A percentile compares a stretch with the other conserved stretches of the same genome.
Evolutionary conservation across 192 early-diverging fungal genomes (phyloP).

Genomic region (Anaeromyces robustus): DNA sequence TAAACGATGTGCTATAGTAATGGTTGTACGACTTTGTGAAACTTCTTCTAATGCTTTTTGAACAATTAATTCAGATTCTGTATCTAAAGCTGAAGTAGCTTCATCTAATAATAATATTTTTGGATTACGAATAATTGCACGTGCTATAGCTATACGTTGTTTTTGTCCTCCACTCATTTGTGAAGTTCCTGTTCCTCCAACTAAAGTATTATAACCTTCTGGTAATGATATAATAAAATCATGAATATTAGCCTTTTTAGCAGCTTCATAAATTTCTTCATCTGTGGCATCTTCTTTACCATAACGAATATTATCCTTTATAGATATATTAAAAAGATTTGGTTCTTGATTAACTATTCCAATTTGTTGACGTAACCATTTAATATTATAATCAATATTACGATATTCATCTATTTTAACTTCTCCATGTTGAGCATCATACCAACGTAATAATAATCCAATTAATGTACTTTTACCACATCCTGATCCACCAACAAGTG

Average conservation of each 20-base stretch:
- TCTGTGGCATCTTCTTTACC: constrained; percentile 36
- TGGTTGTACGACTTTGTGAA: too few species aligned
- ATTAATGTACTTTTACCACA: constrained; percentile 80
- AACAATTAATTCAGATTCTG: constrained; percentile 27
- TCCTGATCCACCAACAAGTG: constrained; percentile 77
- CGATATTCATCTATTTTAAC: constrained; percentile 60
- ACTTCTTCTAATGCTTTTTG: too few species aligned
- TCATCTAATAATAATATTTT: constrained; percentile 9
- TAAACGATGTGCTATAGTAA: too few species aligned
- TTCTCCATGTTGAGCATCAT: constrained; percentile 34
- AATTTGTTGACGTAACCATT: constrained; percentile 69
- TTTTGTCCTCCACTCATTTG: constrained; percentile 54
- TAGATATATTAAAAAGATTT: constrained; percentile 62
- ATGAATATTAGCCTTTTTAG: constrained; percentile 41
- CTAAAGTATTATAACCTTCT: constrained; percentile 20
- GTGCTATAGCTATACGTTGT: constrained; percentile 58
- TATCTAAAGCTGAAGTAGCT: constrained; percentile 60
- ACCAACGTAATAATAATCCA: constrained; percentile 71
- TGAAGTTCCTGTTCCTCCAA: constrained; percentile 32
- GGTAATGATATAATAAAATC: constrained; percentile 29
- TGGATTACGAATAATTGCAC: background rate
- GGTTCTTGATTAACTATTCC: constrained; percentile 89
- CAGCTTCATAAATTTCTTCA: constrained; percentile 27
- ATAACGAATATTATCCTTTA: constrained; percentile 67
- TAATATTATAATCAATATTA: constrained; percentile 58